These are phyloP conservation scores for Pedinophyceae sp. DNA, from an alignment of 139 green algal species.

Conservation along the genomic window DNA sequence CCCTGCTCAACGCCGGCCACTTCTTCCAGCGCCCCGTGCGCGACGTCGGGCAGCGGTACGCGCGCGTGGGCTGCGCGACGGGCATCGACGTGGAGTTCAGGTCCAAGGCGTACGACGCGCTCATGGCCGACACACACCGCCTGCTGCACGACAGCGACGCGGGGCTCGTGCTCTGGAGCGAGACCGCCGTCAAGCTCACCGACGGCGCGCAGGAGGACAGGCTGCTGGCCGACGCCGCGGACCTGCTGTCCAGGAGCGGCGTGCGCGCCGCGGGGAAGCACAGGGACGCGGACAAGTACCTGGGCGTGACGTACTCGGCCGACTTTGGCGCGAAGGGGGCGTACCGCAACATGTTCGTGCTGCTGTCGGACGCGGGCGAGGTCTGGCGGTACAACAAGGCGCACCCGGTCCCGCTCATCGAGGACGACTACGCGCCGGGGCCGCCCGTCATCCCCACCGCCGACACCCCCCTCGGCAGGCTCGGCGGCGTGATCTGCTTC, in stretches of 20 bases:
- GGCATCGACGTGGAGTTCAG: not conserved
- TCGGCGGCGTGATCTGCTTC: conserved; percentile 20
- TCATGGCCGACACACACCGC: too few species aligned
- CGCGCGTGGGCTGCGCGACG: not conserved
- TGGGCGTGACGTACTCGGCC: too few species aligned
- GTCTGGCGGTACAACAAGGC: conserved; percentile 18
- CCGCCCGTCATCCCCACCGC: conserved; percentile 4
- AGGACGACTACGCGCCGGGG: conserved; percentile 6
- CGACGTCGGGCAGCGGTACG: not conserved
- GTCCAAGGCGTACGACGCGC: not conserved
- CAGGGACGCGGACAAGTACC: not conserved
- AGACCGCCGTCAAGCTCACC: conserved; percentile 4
- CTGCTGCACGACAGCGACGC: too few species aligned
- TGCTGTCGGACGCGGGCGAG: conserved; percentile 11
- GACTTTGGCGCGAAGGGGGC: too few species aligned
- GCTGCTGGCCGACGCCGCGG: conserved; percentile 2
- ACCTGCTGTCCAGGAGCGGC: not conserved
- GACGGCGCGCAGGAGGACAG: not conserved
- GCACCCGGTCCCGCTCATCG: conserved; percentile 15
- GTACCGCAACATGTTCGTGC: conserved; percentile 13
- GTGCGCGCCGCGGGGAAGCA: conserved; percentile 2
- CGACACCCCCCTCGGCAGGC: conserved; percentile 10
- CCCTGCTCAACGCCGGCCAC: not conserved
- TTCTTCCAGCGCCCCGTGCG: not conserved
- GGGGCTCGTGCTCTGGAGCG: not conserved